These are phyloP conservation scores for Mortierella sp. DNA, from an alignment of 371 early-diverging fungal species.

Conservation along the genomic window DNA sequence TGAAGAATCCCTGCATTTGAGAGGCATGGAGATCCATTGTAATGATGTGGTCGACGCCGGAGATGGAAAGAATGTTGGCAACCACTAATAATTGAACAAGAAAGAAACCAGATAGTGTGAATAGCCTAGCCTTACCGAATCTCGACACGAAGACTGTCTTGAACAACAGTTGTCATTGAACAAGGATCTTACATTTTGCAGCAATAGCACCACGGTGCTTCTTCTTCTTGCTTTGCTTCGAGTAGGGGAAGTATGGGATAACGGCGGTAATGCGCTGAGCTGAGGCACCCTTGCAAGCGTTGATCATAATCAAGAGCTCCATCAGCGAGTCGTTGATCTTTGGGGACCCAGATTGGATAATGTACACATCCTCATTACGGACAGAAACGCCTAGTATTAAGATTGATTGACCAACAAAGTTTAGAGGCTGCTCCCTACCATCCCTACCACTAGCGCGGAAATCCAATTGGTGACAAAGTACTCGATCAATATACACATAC, in stretches of 20 bases:
- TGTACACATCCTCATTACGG: constrained; percentile 95
- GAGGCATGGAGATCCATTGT: constrained; percentile 96
- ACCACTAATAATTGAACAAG: constrained; percentile 71
- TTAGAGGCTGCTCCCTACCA: neutral
- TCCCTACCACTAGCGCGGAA: neutral
- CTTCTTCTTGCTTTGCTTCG: constrained; percentile 97
- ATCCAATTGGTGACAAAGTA: neutral
- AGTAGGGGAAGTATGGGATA: constrained; percentile 97
- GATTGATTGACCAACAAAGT: neutral
- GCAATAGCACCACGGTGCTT: constrained; percentile 94
- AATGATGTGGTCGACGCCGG: constrained; percentile 97
- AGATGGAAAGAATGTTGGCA: constrained; percentile 94
- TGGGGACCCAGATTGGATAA: constrained; percentile 94
- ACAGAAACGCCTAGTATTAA: constrained; percentile 87
- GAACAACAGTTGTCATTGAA: neutral
- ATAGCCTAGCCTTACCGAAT: neutral
- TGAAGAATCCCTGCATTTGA: constrained; percentile 98
- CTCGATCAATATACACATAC: constrained; percentile 32
- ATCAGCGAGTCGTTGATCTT: constrained; percentile 95
- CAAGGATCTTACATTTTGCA: constrained; percentile 80
- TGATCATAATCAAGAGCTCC: constrained; percentile 97
- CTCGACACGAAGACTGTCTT: neutral
- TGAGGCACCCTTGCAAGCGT: constrained; percentile 91
- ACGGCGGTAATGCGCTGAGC: constrained; percentile 92
- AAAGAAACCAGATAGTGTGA: neutral